Evolutionary conservation across 345 rosid species (phyloP).

Genomic region (Rhodamnia rubescens): DNA sequence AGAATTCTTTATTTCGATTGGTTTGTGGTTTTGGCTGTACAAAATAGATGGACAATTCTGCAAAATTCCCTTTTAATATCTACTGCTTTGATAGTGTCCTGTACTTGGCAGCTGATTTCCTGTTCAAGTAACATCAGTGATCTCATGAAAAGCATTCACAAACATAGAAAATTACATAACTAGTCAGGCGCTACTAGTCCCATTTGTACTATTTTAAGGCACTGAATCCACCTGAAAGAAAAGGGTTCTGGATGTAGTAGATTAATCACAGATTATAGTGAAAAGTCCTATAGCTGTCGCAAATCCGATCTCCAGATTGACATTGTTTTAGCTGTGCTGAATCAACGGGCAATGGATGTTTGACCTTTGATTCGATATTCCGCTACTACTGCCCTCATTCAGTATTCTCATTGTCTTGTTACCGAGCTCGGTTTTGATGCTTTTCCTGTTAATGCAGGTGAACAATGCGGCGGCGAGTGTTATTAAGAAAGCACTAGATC

Average conservation of each 20-base stretch:
- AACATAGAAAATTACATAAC: not conserved
- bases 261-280: no score
- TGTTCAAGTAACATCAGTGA: not conserved
- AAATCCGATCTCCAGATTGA: not conserved
- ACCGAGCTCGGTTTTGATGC: not conserved
- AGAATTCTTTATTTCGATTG: not conserved
- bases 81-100: not conserved
- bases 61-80: not conserved
- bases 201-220: not conserved
- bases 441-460: conserved; percentile 7
- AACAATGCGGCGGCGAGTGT: conserved; percentile 31
- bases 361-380: not conserved
- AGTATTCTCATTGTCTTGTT: not conserved
- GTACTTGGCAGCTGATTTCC: not conserved
- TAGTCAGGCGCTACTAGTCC: not conserved
- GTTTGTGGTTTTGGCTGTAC: not conserved
- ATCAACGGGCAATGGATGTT: not conserved
- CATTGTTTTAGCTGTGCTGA: not conserved
- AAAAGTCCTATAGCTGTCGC: not conserved
- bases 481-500: conserved; percentile 18
- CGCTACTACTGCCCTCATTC: not conserved
- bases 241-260: not conserved
- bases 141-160: not conserved
- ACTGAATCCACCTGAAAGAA: not conserved
- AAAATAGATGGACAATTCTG: not conserved